These are phyloP conservation scores for Phytophthora pseudosyringae DNA, from an alignment of 352 stramenopile genomes.

Conservation along the genomic window DNA sequence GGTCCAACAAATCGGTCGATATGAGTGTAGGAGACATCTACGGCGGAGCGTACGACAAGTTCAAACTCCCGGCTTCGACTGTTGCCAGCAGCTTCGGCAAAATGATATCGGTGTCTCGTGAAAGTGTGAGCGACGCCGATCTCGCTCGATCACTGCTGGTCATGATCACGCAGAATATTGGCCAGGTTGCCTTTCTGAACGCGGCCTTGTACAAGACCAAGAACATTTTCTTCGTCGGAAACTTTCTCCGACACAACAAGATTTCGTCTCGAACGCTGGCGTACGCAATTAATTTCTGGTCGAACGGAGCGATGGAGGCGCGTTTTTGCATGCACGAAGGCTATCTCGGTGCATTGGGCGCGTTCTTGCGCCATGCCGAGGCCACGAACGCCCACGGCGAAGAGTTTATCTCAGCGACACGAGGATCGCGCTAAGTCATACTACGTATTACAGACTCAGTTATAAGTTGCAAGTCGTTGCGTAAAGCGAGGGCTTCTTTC, in stretches of 20 bases:
- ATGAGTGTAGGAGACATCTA: slow-evolving; percentile 99
- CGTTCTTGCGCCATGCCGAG: slow-evolving; percentile 93
- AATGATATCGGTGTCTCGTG: slow-evolving; percentile 76
- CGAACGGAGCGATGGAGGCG: slow-evolving; percentile 91
- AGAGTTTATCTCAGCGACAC: slow-evolving; percentile 59
- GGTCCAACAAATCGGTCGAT: slow-evolving; percentile 90
- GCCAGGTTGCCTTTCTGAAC: slow-evolving; percentile 98
- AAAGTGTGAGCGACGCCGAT: slow-evolving; percentile 94
- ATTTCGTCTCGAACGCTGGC: slow-evolving; percentile 93
- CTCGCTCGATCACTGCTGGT: slow-evolving; percentile 96
- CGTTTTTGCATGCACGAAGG: slow-evolving; percentile 97
- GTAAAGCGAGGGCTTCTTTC: background rate
- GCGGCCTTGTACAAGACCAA: slow-evolving; percentile 97
- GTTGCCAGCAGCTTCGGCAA: slow-evolving; percentile 98
- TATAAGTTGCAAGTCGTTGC: background rate
- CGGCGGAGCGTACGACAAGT: slow-evolving; percentile 95
- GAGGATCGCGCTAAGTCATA: slow-evolving; percentile 13
- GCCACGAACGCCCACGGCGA: slow-evolving; percentile 73
- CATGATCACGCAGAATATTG: slow-evolving; percentile 99
- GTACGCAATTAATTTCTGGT: slow-evolving; percentile 99
- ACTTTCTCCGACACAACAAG: slow-evolving; percentile 98
- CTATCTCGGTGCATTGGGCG: slow-evolving; percentile 97
- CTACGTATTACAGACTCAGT: background rate
- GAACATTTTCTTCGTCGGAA: slow-evolving; percentile 97
- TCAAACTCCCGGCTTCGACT: slow-evolving; percentile 89